Evolutionary conservation across 2,329 filamentous ascomycete genomes (phyloP).

Genomic region (Aspergillus pseudoterreus): DNA sequence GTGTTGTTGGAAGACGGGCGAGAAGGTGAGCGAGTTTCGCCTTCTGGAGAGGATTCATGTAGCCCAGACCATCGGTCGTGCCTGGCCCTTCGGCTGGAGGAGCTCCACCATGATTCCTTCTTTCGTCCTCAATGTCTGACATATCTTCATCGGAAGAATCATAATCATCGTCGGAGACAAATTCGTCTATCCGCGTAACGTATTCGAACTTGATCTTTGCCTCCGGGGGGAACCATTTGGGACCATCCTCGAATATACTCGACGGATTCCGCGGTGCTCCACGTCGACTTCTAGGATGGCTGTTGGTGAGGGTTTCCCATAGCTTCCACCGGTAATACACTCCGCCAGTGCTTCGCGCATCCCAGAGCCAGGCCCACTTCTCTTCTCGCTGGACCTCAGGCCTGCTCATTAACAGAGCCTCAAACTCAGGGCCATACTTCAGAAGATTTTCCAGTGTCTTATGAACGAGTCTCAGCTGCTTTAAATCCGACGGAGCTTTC

Average conservation of each 20-base stretch:
- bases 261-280: slow-evolving; percentile 52
- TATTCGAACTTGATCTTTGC: slow-evolving; percentile 77
- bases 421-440: slow-evolving; percentile 78
- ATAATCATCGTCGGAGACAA: slow-evolving; percentile 80
- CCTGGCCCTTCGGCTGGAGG: slow-evolving; percentile 38
- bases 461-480: slow-evolving; percentile 78
- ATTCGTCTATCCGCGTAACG: slow-evolving; percentile 69
- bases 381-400: slow-evolving; percentile 80
- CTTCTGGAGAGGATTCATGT: slow-evolving; percentile 78
- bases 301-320: slow-evolving; percentile 78
- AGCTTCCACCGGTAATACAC: slow-evolving; percentile 92
- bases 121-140: slow-evolving; percentile 43
- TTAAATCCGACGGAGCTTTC: slow-evolving; percentile 71
- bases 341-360: slow-evolving; percentile 71
- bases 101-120: slow-evolving; percentile 41
- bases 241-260: slow-evolving; percentile 67
- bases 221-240: slow-evolving; percentile 74
- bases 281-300: slow-evolving; percentile 36
- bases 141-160: slow-evolving; percentile 84
- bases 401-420: slow-evolving; percentile 85
- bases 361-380: slow-evolving; percentile 92
- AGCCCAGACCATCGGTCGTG: slow-evolving; percentile 52
- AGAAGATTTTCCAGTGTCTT: slow-evolving; percentile 78
- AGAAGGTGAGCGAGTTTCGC: slow-evolving; percentile 80
- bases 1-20: slow-evolving; percentile 72